phyloP scores from a whole-genome alignment of 345 rosid genomes.

The Heritiera fomes region DNA sequence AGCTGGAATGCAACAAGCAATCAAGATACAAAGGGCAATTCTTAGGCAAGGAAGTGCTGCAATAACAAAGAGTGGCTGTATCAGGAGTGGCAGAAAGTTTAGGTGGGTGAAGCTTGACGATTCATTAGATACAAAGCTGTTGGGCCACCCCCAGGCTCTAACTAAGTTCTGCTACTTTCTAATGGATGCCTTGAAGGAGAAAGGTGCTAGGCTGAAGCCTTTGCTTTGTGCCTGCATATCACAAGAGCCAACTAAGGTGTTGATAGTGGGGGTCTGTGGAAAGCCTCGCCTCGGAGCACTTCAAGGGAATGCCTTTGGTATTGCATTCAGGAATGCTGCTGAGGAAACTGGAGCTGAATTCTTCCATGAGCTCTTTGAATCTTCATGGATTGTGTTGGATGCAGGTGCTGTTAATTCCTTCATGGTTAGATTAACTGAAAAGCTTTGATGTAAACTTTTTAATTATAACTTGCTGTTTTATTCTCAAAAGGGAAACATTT shows the following conservation, averaged over 20 bases:
- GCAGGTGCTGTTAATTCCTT: conserved; percentile 74
- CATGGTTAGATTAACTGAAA: conserved; percentile 85
- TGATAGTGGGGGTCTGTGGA: conserved; percentile 91
- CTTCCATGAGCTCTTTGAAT: conserved; percentile 94
- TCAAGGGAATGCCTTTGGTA: conserved; percentile 88
- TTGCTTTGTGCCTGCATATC: conserved; percentile 80
- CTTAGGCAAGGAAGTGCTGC: conserved; percentile 95
- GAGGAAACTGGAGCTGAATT: conserved; percentile 76
- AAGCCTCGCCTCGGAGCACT: conserved; percentile 91
- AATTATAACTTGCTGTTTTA: conserved; percentile 1
- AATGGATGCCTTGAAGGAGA: conserved; percentile 96
- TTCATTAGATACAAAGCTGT: conserved; percentile 63
- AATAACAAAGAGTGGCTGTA: conserved; percentile 74
- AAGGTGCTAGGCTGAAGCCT: conserved; percentile 91
- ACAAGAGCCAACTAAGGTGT: conserved; percentile 67
- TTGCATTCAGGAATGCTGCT: conserved; percentile 85
- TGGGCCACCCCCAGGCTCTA: conserved; percentile 94
- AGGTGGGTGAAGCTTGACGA: conserved; percentile 96
- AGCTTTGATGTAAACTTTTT: conserved; percentile 47
- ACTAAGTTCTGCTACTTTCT: conserved; percentile 92
- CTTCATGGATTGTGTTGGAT: conserved; percentile 95
- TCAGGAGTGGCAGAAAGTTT: conserved; percentile 89
- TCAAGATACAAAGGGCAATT: conserved; percentile 82
- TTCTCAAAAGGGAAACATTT: conserved; percentile 12
- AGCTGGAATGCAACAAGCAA: conserved; percentile 92